These are phyloP conservation scores for Chlorella sp. DNA, from an alignment of 139 green algal species.

Conservation along the genomic window DNA sequence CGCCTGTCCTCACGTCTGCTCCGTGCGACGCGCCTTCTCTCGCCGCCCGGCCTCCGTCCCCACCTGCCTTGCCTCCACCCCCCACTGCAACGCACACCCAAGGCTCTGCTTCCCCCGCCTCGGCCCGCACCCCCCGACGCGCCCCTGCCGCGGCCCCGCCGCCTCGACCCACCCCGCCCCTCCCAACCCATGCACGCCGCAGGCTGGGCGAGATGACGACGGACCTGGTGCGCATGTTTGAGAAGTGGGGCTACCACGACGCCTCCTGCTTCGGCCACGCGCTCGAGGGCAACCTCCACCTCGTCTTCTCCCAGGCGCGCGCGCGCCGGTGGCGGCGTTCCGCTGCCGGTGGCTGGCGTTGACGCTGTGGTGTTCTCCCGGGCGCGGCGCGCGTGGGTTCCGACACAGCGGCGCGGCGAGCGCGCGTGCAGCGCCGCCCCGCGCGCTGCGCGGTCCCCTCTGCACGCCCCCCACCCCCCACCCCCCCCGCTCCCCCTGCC, in stretches of 20 bases:
- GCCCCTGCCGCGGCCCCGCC: too few species aligned
- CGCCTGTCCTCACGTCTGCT: too few species aligned
- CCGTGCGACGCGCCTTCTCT: too few species aligned
- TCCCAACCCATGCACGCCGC: neutral
- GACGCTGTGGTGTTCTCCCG: too few species aligned
- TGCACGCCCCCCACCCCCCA: neutral
- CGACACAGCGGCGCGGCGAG: too few species aligned
- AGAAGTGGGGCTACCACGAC: conserved; percentile 86
- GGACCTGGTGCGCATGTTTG: conserved; percentile 95
- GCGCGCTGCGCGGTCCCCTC: neutral
- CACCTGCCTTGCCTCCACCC: too few species aligned
- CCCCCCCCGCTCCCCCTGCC: neutral
- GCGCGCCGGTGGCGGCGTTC: too few species aligned
- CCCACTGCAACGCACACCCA: too few species aligned
- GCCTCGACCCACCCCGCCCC: neutral
- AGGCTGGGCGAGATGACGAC: conserved; percentile 92
- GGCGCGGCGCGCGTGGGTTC: too few species aligned
- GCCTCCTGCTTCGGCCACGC: conserved; percentile 96
- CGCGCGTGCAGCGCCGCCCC: neutral
- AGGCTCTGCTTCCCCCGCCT: neutral
- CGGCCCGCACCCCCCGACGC: neutral
- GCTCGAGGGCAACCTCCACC: conserved; percentile 97
- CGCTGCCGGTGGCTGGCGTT: too few species aligned
- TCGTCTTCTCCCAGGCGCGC: conserved; percentile 91
- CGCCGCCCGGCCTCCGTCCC: too few species aligned